A percentile compares a stretch with the other conserved stretches of the same genome.
Evolutionary conservation across 2,329 filamentous ascomycete genomes (phyloP).

Genomic region (Gnomoniopsis sp.): DNA sequence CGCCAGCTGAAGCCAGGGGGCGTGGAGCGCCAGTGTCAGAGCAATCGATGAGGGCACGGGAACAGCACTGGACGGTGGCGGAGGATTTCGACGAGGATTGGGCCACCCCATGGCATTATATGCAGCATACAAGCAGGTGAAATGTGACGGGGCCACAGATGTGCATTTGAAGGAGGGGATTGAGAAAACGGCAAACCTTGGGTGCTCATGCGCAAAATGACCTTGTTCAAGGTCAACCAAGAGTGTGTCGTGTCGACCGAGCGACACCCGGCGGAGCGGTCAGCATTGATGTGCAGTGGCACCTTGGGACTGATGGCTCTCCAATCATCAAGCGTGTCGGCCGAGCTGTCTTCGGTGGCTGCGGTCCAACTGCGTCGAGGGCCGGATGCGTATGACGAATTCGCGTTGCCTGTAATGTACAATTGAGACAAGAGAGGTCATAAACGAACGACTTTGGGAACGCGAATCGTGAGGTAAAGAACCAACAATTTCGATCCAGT

Average conservation of each 20-base stretch:
- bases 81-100: slow-evolving; percentile 7
- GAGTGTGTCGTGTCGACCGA: neutral
- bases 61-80: slow-evolving; percentile 1
- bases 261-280: slow-evolving; percentile 15
- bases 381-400: slow-evolving; percentile 1
- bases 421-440: neutral
- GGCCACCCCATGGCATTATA: slow-evolving; percentile 8
- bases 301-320: slow-evolving; percentile 10
- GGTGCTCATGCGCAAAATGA: neutral
- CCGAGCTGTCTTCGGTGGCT: slow-evolving; percentile 15
- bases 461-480: neutral
- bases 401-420: neutral
- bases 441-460: neutral
- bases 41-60: slow-evolving; percentile 1
- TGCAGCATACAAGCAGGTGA: slow-evolving; percentile 15
- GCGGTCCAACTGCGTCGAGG: slow-evolving; percentile 14
- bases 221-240: neutral
- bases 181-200: neutral
- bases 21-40: neutral
- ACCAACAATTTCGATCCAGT: neutral
- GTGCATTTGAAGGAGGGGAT: slow-evolving; percentile 5
- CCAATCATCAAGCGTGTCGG: slow-evolving; percentile 15
- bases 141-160: slow-evolving; percentile 15
- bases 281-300: slow-evolving; percentile 17
- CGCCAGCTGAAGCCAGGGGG: slow-evolving; percentile 9